Conservation (phyloP, 129 eudicot genomes). For the Centaurea solstitialis region DNA sequence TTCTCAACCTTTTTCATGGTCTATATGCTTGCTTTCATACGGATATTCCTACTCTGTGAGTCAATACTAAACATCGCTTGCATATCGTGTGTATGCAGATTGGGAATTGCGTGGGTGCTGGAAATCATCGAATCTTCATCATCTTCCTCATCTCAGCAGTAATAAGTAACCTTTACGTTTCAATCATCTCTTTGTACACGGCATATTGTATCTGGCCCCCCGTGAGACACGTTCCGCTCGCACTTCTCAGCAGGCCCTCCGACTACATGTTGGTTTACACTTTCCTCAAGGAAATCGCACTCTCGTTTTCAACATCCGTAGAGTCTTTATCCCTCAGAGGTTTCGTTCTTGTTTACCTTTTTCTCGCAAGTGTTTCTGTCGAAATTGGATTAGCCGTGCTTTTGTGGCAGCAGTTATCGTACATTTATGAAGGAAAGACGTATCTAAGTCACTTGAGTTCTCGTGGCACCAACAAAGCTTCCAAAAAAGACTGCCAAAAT, state of each 20-base stretch:
- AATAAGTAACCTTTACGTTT: conserved; percentile 55
- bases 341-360: conserved; percentile 68
- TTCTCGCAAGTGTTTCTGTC: conserved; percentile 72
- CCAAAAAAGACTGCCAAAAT: conserved; percentile 70
- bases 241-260: conserved; percentile 24
- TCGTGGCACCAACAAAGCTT: conserved; percentile 40
- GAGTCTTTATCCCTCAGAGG: conserved; percentile 64
- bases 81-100: conserved; percentile 48
- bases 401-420: conserved; percentile 89
- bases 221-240: conserved; percentile 20
- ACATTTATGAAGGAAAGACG: conserved; percentile 69
- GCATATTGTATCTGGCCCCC: conserved; percentile 62
- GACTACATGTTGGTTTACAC: conserved; percentile 27
- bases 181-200: conserved; percentile 59
- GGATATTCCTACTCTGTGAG: not conserved
- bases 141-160: conserved; percentile 73
- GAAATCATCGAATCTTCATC: conserved; percentile 73
- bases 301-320: conserved; percentile 55
- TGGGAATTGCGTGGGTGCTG: conserved; percentile 92
- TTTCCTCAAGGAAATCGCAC: conserved; percentile 36
- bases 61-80: not conserved
- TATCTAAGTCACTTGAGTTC: conserved; percentile 71
- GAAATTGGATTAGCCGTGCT: conserved; percentile 77
- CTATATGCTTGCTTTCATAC: not conserved
- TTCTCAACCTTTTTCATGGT: not conserved